Evolutionary conservation across 148 eudicot genomes (phyloP).

Genomic region (Rhododendron mucronatum): DNA sequence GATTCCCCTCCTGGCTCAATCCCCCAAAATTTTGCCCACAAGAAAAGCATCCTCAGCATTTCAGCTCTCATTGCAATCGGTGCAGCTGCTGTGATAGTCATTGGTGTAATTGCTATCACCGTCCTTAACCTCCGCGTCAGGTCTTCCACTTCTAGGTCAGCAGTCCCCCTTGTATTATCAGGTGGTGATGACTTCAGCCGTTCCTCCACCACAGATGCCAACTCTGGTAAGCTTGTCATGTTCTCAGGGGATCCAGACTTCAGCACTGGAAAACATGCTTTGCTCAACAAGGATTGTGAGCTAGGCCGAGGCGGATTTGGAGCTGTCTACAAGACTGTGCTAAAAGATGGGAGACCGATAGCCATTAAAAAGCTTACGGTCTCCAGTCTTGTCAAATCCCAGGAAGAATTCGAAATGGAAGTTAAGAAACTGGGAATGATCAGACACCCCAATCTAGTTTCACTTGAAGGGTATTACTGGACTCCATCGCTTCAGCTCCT

Average conservation of each 20-base stretch:
- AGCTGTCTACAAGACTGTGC: conserved; percentile 78
- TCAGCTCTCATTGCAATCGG: conserved; percentile 86
- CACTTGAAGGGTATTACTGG: conserved; percentile 91
- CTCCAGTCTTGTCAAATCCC: conserved; percentile 85
- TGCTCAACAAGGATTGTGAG: conserved; percentile 90
- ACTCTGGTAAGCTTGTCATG: conserved; percentile 93
- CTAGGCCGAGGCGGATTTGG: conserved; percentile 97
- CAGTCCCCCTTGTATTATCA: conserved; percentile 51
- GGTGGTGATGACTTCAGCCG: conserved; percentile 68
- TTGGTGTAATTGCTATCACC: conserved; percentile 78
- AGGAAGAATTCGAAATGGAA: conserved; percentile 79
- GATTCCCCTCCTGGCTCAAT: conserved; percentile 48
- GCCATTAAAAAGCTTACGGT: conserved; percentile 92
- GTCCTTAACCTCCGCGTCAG: conserved; percentile 80
- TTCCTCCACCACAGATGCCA: conserved; percentile 57
- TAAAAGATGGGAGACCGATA: conserved; percentile 68
- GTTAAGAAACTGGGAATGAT: conserved; percentile 78
- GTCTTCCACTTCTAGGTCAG: conserved; percentile 47
- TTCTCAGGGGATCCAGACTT: conserved; percentile 88
- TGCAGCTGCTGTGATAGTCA: conserved; percentile 79
- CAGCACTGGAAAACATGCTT: conserved; percentile 74
- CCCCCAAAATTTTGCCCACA: conserved; percentile 37
- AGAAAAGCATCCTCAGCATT: conserved; percentile 74
- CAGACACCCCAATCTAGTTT: conserved; percentile 66
- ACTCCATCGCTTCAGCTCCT: conserved; percentile 84